Percentiles rank a stretch among this genome's conserved stretches.
phyloP scores from a whole-genome alignment of 257 asterid species.

The Solanum bukasovii region DNA sequence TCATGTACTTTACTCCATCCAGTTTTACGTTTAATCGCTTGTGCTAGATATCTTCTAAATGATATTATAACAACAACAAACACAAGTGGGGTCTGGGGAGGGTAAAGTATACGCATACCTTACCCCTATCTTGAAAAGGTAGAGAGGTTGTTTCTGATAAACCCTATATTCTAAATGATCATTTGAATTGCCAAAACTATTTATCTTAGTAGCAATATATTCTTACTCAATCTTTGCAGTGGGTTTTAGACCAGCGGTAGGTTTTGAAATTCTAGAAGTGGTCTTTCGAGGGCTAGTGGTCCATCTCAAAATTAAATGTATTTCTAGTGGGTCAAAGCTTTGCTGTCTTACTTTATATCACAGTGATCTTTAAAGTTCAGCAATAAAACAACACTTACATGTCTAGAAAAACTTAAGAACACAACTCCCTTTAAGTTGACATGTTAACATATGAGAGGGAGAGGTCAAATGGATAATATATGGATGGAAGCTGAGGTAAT shows the following conservation, averaged over 20 bases:
- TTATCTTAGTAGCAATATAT: not conserved
- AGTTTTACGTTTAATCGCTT: not conserved
- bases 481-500: not conserved
- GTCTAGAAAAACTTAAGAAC: not conserved
- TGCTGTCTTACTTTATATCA: not conserved
- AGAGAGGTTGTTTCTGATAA: not conserved
- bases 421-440: not conserved
- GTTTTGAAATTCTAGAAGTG: not conserved
- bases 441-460: not conserved
- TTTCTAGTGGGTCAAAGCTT: not conserved
- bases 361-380: not conserved
- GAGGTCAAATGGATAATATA: not conserved
- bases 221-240: not conserved
- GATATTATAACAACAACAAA: not conserved
- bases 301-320: not conserved
- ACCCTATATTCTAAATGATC: not conserved
- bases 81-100: not conserved
- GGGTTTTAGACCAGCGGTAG: not conserved
- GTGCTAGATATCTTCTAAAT: not conserved
- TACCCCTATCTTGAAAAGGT: not conserved
- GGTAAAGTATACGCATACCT: no score
- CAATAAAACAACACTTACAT: not conserved
- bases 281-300: not conserved
- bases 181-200: not conserved
- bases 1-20: not conserved